phyloP scores from a whole-genome alignment of 164 flowering plant species.

The Cinnamomum chago region DNA sequence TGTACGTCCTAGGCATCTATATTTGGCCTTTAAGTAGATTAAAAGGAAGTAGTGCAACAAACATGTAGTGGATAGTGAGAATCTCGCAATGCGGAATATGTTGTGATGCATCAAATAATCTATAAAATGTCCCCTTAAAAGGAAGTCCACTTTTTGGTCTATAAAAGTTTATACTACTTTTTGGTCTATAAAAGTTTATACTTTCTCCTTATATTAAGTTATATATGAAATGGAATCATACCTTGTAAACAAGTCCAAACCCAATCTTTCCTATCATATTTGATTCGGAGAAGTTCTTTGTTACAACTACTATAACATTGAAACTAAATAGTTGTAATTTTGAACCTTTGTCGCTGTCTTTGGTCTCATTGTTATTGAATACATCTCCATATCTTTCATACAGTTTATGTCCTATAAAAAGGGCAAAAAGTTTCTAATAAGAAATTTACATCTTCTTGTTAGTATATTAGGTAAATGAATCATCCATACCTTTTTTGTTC shows the following conservation, averaged over 20 bases:
- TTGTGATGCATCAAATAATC: neutral
- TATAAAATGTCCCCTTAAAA: neutral
- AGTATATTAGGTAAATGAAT: too few relatives aligned
- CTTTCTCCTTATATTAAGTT: neutral
- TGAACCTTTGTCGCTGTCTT: neutral
- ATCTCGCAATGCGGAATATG: neutral
- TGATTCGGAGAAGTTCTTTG: neutral
- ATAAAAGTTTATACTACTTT: too few relatives aligned
- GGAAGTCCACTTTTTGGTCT: too few relatives aligned
- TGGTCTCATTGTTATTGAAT: neutral
- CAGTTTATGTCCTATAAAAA: too few relatives aligned
- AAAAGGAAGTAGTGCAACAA: neutral
- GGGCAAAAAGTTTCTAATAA: too few relatives aligned
- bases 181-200: neutral
- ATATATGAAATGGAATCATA: neutral
- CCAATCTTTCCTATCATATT: constrained; percentile 8
- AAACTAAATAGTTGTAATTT: neutral
- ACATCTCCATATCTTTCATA: neutral
- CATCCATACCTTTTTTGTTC: too few relatives aligned
- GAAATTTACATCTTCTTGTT: too few relatives aligned
- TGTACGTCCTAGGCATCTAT: too few relatives aligned
- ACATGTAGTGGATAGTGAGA: neutral
- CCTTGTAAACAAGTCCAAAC: constrained; percentile 9
- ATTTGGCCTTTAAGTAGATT: too few relatives aligned
- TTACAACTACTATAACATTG: neutral